phyloP scores from a whole-genome alignment of 78 protist genomes.

The Kipferlia bialata region DNA sequence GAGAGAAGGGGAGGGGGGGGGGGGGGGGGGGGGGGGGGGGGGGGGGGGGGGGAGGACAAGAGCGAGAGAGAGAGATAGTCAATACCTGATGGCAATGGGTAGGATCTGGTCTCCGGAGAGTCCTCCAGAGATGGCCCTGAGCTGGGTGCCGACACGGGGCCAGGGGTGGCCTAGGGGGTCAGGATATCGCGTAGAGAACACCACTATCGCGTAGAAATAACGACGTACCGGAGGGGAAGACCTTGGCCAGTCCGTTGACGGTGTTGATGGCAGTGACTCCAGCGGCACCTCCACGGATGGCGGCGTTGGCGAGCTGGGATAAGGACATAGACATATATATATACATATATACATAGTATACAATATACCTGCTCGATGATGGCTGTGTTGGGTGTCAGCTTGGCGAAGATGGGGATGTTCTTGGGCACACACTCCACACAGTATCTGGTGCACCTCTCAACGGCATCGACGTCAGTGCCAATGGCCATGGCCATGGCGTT shows the following conservation, averaged over 20 bases:
- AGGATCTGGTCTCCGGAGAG: background rate
- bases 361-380: no score
- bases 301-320: slow-evolving; percentile 62
- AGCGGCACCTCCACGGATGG: slow-evolving; percentile 74
- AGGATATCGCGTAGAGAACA: no score
- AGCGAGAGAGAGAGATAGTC: no score
- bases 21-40: no score
- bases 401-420: slow-evolving; percentile 76
- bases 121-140: background rate
- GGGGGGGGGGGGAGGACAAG: slow-evolving; percentile 34
- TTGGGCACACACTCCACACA: slow-evolving; percentile 40
- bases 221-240: background rate
- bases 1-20: slow-evolving; percentile 35
- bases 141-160: slow-evolving; percentile 7
- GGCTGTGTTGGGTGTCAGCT: slow-evolving; percentile 86
- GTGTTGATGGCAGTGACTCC: slow-evolving; percentile 84
- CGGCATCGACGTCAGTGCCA: slow-evolving; percentile 75
- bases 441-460: slow-evolving; percentile 65
- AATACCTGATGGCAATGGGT: slow-evolving; percentile 3
- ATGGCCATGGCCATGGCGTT: slow-evolving; percentile 82
- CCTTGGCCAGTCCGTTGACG: slow-evolving; percentile 6
- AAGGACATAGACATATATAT: no score
- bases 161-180: slow-evolving; percentile 15
- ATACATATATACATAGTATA: no score
- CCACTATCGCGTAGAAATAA: no score